Percentiles rank a stretch among this genome's conserved stretches.
phyloP scores from a whole-genome alignment of 441 rosid genomes.

The Euphorbia schlechtendalii region DNA sequence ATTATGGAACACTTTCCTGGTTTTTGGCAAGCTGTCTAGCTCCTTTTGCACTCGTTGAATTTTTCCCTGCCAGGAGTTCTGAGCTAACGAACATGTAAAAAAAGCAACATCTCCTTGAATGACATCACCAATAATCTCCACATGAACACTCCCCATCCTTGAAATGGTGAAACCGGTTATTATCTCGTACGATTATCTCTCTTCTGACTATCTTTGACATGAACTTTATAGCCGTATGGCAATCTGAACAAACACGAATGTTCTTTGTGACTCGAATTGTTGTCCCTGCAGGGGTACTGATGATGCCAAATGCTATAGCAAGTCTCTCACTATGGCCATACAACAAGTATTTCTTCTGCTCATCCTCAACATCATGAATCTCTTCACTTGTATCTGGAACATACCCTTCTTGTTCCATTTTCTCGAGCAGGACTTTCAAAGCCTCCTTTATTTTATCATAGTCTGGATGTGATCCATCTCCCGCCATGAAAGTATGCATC shows the following conservation, averaged over 20 bases:
- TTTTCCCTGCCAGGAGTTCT: neutral
- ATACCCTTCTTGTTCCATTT: slow-evolving; percentile 71
- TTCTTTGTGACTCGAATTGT: slow-evolving; percentile 66
- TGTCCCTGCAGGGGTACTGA: slow-evolving; percentile 54
- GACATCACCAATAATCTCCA: slow-evolving; percentile 62
- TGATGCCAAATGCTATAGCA: slow-evolving; percentile 62
- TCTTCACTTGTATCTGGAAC: slow-evolving; percentile 55
- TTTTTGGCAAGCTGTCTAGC: slow-evolving; percentile 2
- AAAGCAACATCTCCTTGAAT: neutral
- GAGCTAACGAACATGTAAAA: neutral
- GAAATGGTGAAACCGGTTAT: slow-evolving; percentile 69
- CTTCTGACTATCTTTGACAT: slow-evolving; percentile 53
- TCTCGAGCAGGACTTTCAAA: slow-evolving; percentile 37
- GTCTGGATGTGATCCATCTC: slow-evolving; percentile 61
- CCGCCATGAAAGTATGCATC: slow-evolving; percentile 57
- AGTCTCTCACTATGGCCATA: slow-evolving; percentile 60
- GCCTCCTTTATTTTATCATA: slow-evolving; percentile 39
- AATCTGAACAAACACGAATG: slow-evolving; percentile 51
- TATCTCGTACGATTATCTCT: slow-evolving; percentile 64
- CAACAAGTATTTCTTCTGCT: slow-evolving; percentile 52
- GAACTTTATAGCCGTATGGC: slow-evolving; percentile 57
- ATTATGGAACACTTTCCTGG: too few species aligned
- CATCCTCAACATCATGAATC: slow-evolving; percentile 64
- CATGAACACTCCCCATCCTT: slow-evolving; percentile 61
- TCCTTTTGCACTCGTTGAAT: neutral